Conservation (phyloP, 495 filamentous ascomycete genomes). For the Penicillium waksmanii region DNA sequence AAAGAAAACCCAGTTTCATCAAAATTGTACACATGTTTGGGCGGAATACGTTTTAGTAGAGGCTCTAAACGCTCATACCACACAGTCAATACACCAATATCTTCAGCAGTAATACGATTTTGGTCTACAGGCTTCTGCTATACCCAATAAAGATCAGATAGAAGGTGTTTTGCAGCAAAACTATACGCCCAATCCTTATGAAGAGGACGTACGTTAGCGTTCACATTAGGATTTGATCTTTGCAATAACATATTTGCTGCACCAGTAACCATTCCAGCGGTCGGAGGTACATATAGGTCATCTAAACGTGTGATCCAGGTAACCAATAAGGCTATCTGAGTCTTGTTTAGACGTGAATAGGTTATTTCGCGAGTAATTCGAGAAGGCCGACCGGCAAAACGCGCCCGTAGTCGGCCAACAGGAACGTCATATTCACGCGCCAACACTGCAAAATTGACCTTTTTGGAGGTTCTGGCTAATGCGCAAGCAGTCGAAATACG, state of each 20-base stretch:
- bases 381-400: too few relatives aligned
- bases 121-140: background rate
- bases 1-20: background rate
- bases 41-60: background rate
- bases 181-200: background rate
- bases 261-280: background rate
- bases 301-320: background rate
- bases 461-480: too few relatives aligned
- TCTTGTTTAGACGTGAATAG: background rate
- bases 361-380: background rate
- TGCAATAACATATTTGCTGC: background rate
- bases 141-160: background rate
- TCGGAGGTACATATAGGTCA: background rate
- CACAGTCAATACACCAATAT: background rate
- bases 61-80: background rate
- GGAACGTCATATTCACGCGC: too few relatives aligned
- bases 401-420: too few relatives aligned
- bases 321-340: background rate
- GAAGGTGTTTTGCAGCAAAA: background rate
- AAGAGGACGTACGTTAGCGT: background rate
- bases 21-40: slow-evolving; percentile 3
- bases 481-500: too few relatives aligned
- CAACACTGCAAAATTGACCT: too few relatives aligned
- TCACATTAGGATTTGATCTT: background rate
- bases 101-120: background rate